Evolutionary conservation across 495 filamentous ascomycete genomes (phyloP), one percentile per base, ranked within the genome.

Genomic region (Aspergillus avenaceus): DNA sequence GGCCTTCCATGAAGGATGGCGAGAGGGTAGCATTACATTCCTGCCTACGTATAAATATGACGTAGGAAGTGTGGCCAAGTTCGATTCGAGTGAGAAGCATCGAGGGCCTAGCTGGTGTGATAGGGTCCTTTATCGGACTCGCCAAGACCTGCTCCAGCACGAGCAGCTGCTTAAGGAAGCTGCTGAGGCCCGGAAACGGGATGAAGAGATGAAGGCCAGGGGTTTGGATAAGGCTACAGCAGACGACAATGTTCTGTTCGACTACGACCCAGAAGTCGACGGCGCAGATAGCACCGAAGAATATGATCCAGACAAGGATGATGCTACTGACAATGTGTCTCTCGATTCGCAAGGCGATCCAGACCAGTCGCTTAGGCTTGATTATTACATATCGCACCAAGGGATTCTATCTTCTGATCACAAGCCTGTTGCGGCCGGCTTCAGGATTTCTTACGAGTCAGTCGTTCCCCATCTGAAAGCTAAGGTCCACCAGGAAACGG

Each of bases 11-110:
- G 86, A 93, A 51, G 92, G 91, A 6, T 99, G 92, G 89, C 77
- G 78, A 23, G 95, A 99, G 71, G 95, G 95, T 0, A 73, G 80
- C 7, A 95, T 99, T 32, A 77, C 77, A 6, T 99, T 97, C 61
- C 61, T 97, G 24, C 95, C 95, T 11, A 95, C 92, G 0, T 99
- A 95, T 62, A 95, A 95, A 66, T 99, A 97, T 55, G 95, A 99
- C 59, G 77, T 93, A 29, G 95, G 95, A n/a, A 96, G 86, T 29
- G 84, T 97, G 47, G 88, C 88, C 4, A 77, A 87, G 50, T 97
- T 96, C 62, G 95, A 99, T 69, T 87, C 90, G 0, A 95, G 90
- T 52, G 95, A 96, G 57, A 99, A 97, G 74, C 82, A 84, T 43
- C 77, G 95, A 42, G 85, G 86, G 12, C 95, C 95, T 4, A 95